These are phyloP conservation scores for Penicillium occitanis DNA, from an alignment of 2,329 filamentous ascomycete species.

Conservation along the genomic window DNA sequence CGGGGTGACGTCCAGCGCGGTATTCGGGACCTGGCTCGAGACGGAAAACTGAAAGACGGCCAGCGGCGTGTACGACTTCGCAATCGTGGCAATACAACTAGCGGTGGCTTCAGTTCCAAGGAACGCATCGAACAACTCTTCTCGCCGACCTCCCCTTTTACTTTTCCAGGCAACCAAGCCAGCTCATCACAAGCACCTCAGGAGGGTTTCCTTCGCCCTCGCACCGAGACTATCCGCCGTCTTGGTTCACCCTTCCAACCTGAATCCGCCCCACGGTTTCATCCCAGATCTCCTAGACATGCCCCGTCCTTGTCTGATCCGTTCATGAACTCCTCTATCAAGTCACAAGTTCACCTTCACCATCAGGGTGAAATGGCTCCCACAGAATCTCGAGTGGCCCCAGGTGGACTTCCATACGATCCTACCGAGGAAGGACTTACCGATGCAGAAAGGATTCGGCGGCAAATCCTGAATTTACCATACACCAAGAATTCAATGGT, in stretches of 20 bases:
- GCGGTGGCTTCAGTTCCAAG: conserved; percentile 52
- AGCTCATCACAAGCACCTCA: conserved; percentile 38
- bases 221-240: conserved; percentile 44
- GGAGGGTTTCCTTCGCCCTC: conserved; percentile 35
- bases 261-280: conserved; percentile 37
- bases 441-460: conserved; percentile 41
- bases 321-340: conserved; percentile 34
- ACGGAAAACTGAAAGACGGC: conserved; percentile 46
- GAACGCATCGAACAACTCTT: conserved; percentile 56
- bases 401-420: conserved; percentile 30
- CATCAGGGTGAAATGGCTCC: conserved; percentile 23
- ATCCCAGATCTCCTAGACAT: conserved; percentile 38
- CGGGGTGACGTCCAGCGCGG: conserved; percentile 36
- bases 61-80: conserved; percentile 60
- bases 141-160: conserved; percentile 31
- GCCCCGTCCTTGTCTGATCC: conserved; percentile 47
- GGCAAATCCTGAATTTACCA: conserved; percentile 41
- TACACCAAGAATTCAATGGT: conserved; percentile 28
- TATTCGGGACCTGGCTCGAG: conserved; percentile 38
- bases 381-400: conserved; percentile 22
- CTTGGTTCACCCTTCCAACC: conserved; percentile 51
- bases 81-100: conserved; percentile 62
- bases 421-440: conserved; percentile 38
- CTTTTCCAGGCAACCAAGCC: conserved; percentile 31
- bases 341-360: conserved; percentile 23